Evolutionary conservation across 208 protist genomes (phyloP).

Genomic region (Wallacemonas sp.): DNA sequence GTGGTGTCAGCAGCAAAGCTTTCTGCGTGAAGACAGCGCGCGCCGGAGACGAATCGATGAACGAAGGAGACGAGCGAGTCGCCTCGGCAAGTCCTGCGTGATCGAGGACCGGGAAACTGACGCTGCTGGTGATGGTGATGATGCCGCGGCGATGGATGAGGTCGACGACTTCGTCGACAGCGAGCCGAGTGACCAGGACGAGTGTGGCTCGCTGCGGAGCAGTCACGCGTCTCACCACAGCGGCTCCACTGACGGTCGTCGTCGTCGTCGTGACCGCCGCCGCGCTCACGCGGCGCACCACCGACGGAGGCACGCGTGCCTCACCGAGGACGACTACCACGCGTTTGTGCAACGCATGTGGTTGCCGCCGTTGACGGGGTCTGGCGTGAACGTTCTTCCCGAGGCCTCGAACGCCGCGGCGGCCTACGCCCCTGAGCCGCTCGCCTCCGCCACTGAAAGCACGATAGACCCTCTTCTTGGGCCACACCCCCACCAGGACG

Average conservation of each 20-base stretch:
- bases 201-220: neutral
- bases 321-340: neutral
- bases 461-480: no score
- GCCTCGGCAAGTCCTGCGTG: no score
- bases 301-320: neutral
- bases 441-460: neutral
- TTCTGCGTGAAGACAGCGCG: neutral
- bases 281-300: neutral
- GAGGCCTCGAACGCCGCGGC: neutral
- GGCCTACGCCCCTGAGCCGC: neutral
- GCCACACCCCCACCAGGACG: no score
- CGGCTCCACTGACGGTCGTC: neutral
- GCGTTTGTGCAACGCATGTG: neutral
- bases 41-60: no score
- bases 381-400: neutral
- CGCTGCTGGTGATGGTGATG: neutral
- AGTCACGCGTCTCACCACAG: neutral
- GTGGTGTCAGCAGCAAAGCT: slow-evolving; percentile 1
- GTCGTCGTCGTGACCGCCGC: neutral
- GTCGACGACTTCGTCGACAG: neutral
- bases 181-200: neutral
- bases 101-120: no score
- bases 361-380: neutral
- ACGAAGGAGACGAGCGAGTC: no score
- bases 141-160: neutral